Conservation (phyloP, 2,329 filamentous ascomycete genomes). For the Penicillium aurantiogriseum region DNA sequence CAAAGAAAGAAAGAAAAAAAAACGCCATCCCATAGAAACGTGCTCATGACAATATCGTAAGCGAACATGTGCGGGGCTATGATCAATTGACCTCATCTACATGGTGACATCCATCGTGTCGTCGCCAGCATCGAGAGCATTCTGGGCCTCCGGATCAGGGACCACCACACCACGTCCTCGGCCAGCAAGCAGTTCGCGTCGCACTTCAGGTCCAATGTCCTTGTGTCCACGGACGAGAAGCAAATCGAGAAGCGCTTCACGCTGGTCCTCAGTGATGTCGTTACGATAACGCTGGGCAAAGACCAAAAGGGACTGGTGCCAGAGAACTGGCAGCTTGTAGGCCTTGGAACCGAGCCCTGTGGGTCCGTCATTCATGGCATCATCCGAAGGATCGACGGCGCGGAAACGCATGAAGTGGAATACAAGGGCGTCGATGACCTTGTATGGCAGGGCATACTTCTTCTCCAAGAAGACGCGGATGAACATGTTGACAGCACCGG, state of each 20-base stretch:
- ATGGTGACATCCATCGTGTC: constrained; percentile 81
- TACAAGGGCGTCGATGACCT: constrained; percentile 89
- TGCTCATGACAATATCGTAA: constrained; percentile 28
- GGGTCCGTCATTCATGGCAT: constrained; percentile 48
- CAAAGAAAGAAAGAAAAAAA: constrained; percentile 17
- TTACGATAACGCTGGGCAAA: constrained; percentile 95
- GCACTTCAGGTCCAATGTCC: constrained; percentile 84
- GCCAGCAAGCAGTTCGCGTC: constrained; percentile 83
- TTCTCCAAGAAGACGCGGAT: constrained; percentile 92
- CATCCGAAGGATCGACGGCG: constrained; percentile 58
- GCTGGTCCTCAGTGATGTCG: constrained; percentile 92
- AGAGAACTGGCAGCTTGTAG: constrained; percentile 79
- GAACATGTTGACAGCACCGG: constrained; percentile 91
- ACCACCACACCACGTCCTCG: constrained; percentile 73
- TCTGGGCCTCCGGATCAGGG: constrained; percentile 53
- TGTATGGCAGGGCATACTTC: constrained; percentile 92
- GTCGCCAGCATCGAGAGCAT: constrained; percentile 66
- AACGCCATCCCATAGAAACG: constrained; percentile 28
- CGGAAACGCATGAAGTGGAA: constrained; percentile 95
- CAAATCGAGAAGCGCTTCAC: constrained; percentile 85
- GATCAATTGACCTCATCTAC: constrained; percentile 21
- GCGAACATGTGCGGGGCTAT: constrained; percentile 21
- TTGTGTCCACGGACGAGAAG: constrained; percentile 81
- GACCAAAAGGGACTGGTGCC: constrained; percentile 89
- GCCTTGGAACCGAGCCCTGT: constrained; percentile 52